Base-by-base conservation (phyloP, 495 filamentous ascomycete species). In the Neurospora tetrasperma region DNA sequence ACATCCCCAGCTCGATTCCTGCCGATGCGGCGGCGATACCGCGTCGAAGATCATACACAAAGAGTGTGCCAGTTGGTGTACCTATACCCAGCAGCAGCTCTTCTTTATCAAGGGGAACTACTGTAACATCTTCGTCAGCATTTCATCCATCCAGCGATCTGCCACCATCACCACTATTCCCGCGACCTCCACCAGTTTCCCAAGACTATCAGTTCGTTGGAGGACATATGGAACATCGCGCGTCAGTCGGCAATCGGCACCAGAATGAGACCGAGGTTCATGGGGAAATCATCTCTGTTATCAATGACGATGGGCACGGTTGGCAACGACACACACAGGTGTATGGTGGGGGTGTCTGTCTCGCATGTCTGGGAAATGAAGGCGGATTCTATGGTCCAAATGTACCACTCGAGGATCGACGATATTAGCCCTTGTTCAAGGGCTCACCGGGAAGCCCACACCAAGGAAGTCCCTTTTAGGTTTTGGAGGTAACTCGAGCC, bases 311-410 rank as follows among this genome's bases (percentile, higher is more conserved):
- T 38, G 84, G 84, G 1, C 80, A 83, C 42, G 82, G 80, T 16
- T 86, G 84, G 84, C 83, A 81, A 74, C 80, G 84, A 39, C 85
- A 86, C 71, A 86, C 84, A 10, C 80, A 84, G 7, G 85, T 86
- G 35, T 86, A 86, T 69, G 84, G 85, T 46, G 85, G 85, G 44
- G 85, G 84, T 4, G 78, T 81, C 5, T 86, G 85, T 73, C 77
- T 86, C n/a, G 83, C 84, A 11, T 86, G 85, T 70, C 70, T 82
- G 46, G 80, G 77, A 18, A 74, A 75, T 18, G 74, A 81, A 38
- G 84, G 84, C 6, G 85, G 85, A 7, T 85, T 84, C 74, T 86
- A 86, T 74, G 85, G 85, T 16, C 82, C 85, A 38, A 84, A 81
- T 69, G 85, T 86, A 16, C 84, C 83, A 59, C 78, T 82, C 10